phyloP scores from a whole-genome alignment of 2,329 filamentous ascomycete species.

The Apiospora marii region DNA sequence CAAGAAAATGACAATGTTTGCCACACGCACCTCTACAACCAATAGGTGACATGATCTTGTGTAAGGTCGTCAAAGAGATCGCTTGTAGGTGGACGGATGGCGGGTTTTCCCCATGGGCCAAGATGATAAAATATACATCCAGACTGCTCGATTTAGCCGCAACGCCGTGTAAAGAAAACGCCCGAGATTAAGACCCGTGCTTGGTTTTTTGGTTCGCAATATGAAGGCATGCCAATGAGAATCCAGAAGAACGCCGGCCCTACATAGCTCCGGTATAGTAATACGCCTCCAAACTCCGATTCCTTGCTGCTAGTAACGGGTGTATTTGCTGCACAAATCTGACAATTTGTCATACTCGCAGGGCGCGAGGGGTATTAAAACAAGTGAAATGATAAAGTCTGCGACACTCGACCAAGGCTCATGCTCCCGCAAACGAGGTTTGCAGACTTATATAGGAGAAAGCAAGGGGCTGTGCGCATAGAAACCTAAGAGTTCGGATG shows the following conservation, averaged over 20 bases:
- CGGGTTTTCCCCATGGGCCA: neutral
- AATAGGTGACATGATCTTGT: neutral
- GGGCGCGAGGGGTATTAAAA: slow-evolving; percentile 21
- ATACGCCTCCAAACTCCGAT: slow-evolving; percentile 13
- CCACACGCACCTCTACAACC: neutral
- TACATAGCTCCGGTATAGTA: neutral
- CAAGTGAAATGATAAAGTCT: slow-evolving; percentile 21
- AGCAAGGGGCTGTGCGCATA: neutral
- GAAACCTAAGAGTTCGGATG: neutral
- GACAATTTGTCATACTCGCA: slow-evolving; percentile 22
- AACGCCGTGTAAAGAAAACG: slow-evolving; percentile 13
- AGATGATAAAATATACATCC: neutral
- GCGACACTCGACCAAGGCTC: neutral
- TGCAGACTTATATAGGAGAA: neutral
- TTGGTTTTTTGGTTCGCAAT: slow-evolving; percentile 8
- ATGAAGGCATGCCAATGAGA: slow-evolving; percentile 3
- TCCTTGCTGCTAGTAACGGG: neutral
- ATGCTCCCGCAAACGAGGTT: neutral
- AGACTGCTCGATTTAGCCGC: neutral
- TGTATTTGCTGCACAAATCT: slow-evolving; percentile 21
- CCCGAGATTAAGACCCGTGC: neutral
- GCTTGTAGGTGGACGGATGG: neutral
- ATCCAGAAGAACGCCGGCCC: neutral
- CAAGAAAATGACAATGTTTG: neutral
- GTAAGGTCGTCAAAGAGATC: neutral